Evolutionary conservation across 148 eudicot genomes (phyloP), one percentile per base, ranked within the genome.

Genomic region (Vaccinium macrocarpon): DNA sequence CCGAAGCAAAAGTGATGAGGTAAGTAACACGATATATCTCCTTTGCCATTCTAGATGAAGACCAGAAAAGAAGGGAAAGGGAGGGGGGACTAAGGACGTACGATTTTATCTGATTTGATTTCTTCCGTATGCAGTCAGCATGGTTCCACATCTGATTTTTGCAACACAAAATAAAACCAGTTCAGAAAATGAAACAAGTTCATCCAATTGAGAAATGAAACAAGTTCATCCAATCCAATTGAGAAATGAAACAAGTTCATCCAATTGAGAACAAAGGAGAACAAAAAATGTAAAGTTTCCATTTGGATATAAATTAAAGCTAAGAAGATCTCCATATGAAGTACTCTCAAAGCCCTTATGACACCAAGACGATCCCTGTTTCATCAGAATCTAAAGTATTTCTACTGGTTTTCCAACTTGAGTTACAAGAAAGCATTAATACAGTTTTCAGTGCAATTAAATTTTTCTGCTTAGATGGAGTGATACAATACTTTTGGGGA

Each of bases 101-200:
- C 99, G 85, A 87, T 89, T 93, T 95, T 53, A 97, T 97, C 92
- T 94, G 99, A 23, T 94, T 93, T 46, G 93, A 86, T 88, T 94
- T 97, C 94, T 88, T 90, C 89, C 91, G 73, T 71, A 97, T 88
- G 93, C 99, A 97, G 55, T 82, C 82, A 82, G 95, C 94, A 90
- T 97, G 99, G 87, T 95, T 90, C 99, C 99, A 97, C 98, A 93
- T 95, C 99, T 97, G 95, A 64, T 66, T 74, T 78, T 81, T 66
- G 73, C 81, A 42, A 83, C 81, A 87, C 66, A 49, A 71, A 15
- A 75, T 74, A 79, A 85, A 25, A 76, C 16, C 61, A 16, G 50
- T 50, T 72, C 29, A 6, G 0, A 35, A 35, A 38, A 68, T 11
- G 5, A 50, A 27, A 73, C 19, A 82, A 71, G 19, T 16, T 19